phyloP scores from a whole-genome alignment of 2,329 filamentous ascomycete species.

The Pestalotiopsis sp. region DNA sequence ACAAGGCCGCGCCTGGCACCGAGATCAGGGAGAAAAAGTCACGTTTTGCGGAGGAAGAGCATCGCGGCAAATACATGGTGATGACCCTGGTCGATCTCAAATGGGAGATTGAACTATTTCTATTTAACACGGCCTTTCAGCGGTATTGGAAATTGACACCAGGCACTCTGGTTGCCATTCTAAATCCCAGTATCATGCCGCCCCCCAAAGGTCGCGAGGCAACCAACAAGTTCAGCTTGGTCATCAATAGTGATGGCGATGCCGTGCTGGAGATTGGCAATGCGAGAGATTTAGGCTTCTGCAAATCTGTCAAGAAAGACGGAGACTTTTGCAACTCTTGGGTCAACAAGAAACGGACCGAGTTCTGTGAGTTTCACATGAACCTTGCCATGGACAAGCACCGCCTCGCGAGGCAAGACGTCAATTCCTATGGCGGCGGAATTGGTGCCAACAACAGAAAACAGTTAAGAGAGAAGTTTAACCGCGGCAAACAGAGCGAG shows the following conservation, averaged over 20 bases:
- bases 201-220: constrained; percentile 75
- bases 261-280: constrained; percentile 87
- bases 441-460: constrained; percentile 29
- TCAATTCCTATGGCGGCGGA: constrained; percentile 49
- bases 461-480: constrained; percentile 26
- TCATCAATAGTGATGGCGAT: constrained; percentile 83
- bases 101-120: constrained; percentile 87
- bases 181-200: constrained; percentile 91
- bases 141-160: constrained; percentile 92
- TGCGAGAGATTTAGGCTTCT: constrained; percentile 85
- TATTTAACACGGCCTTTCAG: constrained; percentile 89
- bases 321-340: constrained; percentile 79
- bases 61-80: constrained; percentile 86
- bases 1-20: constrained; percentile 46
- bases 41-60: constrained; percentile 47
- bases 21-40: constrained; percentile 45
- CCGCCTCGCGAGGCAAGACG: constrained; percentile 35
- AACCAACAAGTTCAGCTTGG: constrained; percentile 82
- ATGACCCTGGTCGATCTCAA: constrained; percentile 85
- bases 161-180: constrained; percentile 88
- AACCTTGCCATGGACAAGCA: constrained; percentile 77
- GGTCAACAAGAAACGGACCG: constrained; percentile 86
- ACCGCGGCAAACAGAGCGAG: constrained; percentile 28
- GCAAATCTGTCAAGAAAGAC: constrained; percentile 82
- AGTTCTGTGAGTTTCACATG: constrained; percentile 92